These are phyloP conservation scores for Starmerella ratchasimensis DNA, from an alignment of 805 yeast genomes.

Conservation along the genomic window DNA sequence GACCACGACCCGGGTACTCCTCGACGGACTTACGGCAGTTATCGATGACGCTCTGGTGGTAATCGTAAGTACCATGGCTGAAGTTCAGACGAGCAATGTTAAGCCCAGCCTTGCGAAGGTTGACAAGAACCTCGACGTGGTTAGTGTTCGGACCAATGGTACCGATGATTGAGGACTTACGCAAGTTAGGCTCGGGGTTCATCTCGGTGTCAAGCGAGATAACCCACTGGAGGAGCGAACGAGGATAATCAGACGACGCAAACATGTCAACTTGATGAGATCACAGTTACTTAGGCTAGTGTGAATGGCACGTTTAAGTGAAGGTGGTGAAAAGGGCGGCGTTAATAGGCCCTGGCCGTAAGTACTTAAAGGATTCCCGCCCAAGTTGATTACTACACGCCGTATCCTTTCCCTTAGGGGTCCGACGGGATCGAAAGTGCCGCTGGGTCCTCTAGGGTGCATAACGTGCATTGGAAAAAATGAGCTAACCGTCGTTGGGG, in stretches of 20 bases:
- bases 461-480: too few species aligned
- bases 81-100: conserved; percentile 98
- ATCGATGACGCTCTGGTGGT: conserved; percentile 94
- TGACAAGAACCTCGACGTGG: conserved; percentile 66
- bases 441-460: too few species aligned
- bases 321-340: too few species aligned
- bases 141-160: conserved; percentile 99
- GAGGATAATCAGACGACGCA: conserved; percentile 20
- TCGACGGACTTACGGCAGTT: conserved; percentile 90
- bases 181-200: conserved; percentile 63
- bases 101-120: conserved; percentile 90
- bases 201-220: conserved; percentile 57
- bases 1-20: conserved; percentile 85
- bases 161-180: conserved; percentile 95
- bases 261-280: too few species aligned
- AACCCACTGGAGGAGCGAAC: conserved; percentile 58
- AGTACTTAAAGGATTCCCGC: too few species aligned
- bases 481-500: too few species aligned
- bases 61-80: conserved; percentile 95
- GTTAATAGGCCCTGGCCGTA: too few species aligned
- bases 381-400: too few species aligned
- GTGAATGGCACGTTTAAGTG: too few species aligned
- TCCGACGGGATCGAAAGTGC: too few species aligned
- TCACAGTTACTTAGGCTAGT: too few species aligned
- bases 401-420: too few species aligned